Evolutionary conservation across 2,329 filamentous ascomycete species (phyloP).

Genomic region (Microdochium trichocladiopsis): DNA sequence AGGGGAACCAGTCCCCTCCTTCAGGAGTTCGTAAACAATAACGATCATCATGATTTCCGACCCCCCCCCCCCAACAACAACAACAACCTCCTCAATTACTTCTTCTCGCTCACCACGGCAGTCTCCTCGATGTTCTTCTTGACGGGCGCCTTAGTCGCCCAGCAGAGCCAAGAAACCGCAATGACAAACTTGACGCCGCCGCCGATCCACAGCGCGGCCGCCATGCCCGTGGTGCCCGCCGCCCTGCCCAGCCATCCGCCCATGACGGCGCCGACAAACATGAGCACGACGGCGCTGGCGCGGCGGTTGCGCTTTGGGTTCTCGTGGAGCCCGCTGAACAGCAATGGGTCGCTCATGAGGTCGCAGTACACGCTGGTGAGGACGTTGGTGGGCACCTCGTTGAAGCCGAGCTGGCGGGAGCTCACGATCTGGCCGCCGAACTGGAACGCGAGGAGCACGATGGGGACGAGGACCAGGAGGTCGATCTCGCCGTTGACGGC

Average conservation of each 20-base stretch:
- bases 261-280: slow-evolving; percentile 38
- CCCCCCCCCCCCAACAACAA: too few relatives aligned
- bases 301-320: slow-evolving; percentile 45
- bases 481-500: slow-evolving; percentile 12
- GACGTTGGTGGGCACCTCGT: slow-evolving; percentile 47
- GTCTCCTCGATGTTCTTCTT: not conserved
- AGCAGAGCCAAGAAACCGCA: slow-evolving; percentile 25
- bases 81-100: too few relatives aligned
- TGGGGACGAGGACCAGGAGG: slow-evolving; percentile 34
- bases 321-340: slow-evolving; percentile 29
- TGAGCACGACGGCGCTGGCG: slow-evolving; percentile 32
- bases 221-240: slow-evolving; percentile 27
- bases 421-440: slow-evolving; percentile 45
- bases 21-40: too few relatives aligned
- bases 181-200: slow-evolving; percentile 35
- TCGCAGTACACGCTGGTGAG: slow-evolving; percentile 49
- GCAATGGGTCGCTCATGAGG: slow-evolving; percentile 39
- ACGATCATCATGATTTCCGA: too few relatives aligned
- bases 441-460: slow-evolving; percentile 45
- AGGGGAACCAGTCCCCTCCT: too few relatives aligned
- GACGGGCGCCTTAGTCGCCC: slow-evolving; percentile 11
- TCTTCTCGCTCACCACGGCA: not conserved
- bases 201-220: slow-evolving; percentile 35
- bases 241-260: slow-evolving; percentile 39
- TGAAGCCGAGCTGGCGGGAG: slow-evolving; percentile 40